Evolutionary conservation across 2,329 filamentous ascomycete genomes (phyloP).

Genomic region (Rhynchosporium secalis): DNA sequence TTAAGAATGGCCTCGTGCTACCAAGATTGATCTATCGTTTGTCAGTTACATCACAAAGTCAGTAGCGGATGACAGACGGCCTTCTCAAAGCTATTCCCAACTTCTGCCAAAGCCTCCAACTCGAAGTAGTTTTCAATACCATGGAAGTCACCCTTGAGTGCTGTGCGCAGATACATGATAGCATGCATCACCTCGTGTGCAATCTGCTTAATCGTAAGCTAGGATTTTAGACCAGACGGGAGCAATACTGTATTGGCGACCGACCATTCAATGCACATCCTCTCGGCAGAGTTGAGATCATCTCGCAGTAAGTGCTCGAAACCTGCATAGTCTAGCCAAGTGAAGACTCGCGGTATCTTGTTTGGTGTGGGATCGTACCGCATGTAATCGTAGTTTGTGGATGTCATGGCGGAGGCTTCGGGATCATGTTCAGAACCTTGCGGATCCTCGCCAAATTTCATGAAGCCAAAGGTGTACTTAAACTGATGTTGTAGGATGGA

Average conservation of each 20-base stretch:
- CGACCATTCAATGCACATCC: conserved; percentile 23
- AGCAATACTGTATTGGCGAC: conserved; percentile 21
- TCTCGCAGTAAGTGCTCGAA: conserved; percentile 19
- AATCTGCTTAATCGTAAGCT: conserved; percentile 8
- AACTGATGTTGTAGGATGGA: conserved; percentile 3
- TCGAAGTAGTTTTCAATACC: conserved; percentile 23
- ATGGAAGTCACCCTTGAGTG: neutral
- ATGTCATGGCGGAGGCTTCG: conserved; percentile 7
- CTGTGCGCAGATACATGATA: neutral
- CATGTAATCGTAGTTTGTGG: conserved; percentile 19
- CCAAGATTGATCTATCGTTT: conserved; percentile 12
- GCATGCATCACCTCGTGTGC: conserved; percentile 27
- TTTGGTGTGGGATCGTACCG: neutral
- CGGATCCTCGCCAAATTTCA: conserved; percentile 19
- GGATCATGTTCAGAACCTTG: neutral
- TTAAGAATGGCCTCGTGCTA: neutral
- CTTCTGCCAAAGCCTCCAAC: conserved; percentile 23
- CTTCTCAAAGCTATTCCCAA: conserved; percentile 27
- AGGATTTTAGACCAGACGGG: neutral
- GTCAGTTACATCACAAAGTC: neutral
- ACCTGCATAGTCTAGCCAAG: conserved; percentile 16
- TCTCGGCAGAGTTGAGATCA: conserved; percentile 23
- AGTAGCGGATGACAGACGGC: conserved; percentile 15
- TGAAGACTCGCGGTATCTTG: conserved; percentile 14
- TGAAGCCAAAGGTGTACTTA: conserved; percentile 20